These are phyloP conservation scores for Nothophoma quercina DNA, from an alignment of 2,329 filamentous ascomycete species.

Conservation along the genomic window DNA sequence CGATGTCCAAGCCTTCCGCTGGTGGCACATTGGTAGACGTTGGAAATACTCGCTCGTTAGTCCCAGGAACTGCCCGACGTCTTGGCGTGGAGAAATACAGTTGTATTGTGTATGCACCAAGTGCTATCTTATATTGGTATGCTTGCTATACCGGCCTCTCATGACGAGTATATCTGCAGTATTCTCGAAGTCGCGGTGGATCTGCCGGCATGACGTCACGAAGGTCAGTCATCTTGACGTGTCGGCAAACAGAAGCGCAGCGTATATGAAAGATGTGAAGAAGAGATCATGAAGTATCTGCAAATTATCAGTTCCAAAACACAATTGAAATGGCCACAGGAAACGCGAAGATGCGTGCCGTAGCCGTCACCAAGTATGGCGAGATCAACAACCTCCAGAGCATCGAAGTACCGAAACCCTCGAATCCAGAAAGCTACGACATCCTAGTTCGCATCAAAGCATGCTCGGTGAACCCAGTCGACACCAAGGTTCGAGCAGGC, in stretches of 20 bases:
- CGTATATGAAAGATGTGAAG: not conserved
- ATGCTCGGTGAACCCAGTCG: slow-evolving; percentile 33
- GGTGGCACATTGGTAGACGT: not conserved
- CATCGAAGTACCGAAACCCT: slow-evolving; percentile 42
- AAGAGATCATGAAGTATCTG: not conserved
- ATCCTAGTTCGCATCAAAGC: slow-evolving; percentile 40
- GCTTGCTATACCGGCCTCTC: not conserved
- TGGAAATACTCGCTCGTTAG: not conserved
- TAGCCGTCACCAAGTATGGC: slow-evolving; percentile 42
- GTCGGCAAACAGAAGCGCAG: not conserved
- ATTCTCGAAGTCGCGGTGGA: not conserved
- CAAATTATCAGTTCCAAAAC: not conserved
- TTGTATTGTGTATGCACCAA: not conserved
- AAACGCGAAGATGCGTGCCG: slow-evolving; percentile 37
- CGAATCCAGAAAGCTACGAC: slow-evolving; percentile 42
- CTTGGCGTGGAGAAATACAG: not conserved
- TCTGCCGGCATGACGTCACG: not conserved
- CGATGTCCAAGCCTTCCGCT: not conserved
- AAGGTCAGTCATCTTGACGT: slow-evolving; percentile 3
- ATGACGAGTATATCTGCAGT: not conserved
- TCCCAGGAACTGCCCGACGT: not conserved
- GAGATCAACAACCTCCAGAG: slow-evolving; percentile 34
- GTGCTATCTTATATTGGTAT: not conserved
- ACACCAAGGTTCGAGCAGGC: slow-evolving; percentile 31
- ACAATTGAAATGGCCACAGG: not conserved